Conservation (phyloP, 2,329 filamentous ascomycete genomes). For the Lachnellula cervina region DNA sequence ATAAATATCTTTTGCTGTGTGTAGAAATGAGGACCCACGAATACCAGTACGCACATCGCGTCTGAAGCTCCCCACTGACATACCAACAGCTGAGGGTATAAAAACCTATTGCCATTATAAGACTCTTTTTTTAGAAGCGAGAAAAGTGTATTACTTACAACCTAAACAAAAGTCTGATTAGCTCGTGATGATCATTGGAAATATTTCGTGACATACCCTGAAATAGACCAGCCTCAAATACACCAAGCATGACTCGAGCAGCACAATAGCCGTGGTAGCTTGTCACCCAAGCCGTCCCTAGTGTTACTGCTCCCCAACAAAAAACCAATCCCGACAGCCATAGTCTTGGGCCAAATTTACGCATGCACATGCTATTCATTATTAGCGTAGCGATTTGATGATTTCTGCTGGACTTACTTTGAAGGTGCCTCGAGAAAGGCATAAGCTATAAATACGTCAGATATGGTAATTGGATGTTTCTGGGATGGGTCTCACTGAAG, state of each 20-base stretch:
- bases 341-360: constrained; percentile 1
- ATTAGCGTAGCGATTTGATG: neutral
- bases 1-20: neutral
- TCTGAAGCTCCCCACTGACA: constrained; percentile 4
- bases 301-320: constrained; percentile 6
- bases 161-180: neutral
- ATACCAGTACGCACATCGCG: constrained; percentile 6
- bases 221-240: constrained; percentile 8
- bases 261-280: constrained; percentile 5
- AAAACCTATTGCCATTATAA: neutral
- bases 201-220: neutral
- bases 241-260: constrained; percentile 4
- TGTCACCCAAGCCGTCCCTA: constrained; percentile 7
- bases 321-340: constrained; percentile 5
- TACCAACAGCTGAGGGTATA: constrained; percentile 8
- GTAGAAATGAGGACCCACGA: neutral
- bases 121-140: neutral
- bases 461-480: neutral
- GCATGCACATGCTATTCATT: constrained; percentile 3
- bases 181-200: neutral
- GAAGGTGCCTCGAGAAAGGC: constrained; percentile 3
- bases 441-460: neutral
- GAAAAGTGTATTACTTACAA: neutral
- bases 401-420: neutral
- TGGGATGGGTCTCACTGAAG: neutral